Base-by-base conservation (phyloP, 2,329 filamentous ascomycete genomes). In the Penicillium sp. region DNA sequence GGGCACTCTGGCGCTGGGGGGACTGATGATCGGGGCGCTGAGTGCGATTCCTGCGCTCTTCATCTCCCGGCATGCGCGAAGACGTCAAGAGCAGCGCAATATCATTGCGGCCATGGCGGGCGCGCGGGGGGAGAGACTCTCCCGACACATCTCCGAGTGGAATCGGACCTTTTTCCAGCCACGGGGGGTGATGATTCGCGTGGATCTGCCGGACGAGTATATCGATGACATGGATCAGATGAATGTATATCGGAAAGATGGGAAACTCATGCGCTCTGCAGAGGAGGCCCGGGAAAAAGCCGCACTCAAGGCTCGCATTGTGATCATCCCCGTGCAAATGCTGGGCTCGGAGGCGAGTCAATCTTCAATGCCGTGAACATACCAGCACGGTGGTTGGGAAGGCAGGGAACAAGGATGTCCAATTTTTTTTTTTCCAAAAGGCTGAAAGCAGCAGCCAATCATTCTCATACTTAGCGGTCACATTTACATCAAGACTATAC, bases 171-270 rank as follows among this genome's bases (percentile, higher is more conserved):
- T 62, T 37, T 66, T 67, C 40, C 36, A 49, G 24, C 62, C 62
- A 1, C 47, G 58, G 9, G 62, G 62, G 2, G 35, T 66, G 9
- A 18, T 66, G 39, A 63, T 66, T 12, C 55, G 64, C 18, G 53
- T 67, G 8, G 64, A 66, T 47, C 46, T 67, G 32, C 64, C 64
- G 0, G 54, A 59, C 39, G 60, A 66, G 43, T 52, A 56, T 12
- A 32, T 61, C 9, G 50, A 54, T 7, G 60, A 63, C 13, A 51
- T 66, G 35, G 41, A 53, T 8, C 36, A 45, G 13, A 62, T 66
- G 55, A 55, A 63, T 47, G 36, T 63, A 18, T 46, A 46, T 32
- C 36, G 39, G 1, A 40, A 37, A 9, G 47, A 32, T 29, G 24
- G 32, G 3, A 26, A 25, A 1, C 39, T 26, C 5, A 11, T 12